Evolutionary conservation across 1,284 basidiomycete genomes (phyloP), one percentile per base, ranked within the genome.

Genomic region (Ustilago trichophora): DNA sequence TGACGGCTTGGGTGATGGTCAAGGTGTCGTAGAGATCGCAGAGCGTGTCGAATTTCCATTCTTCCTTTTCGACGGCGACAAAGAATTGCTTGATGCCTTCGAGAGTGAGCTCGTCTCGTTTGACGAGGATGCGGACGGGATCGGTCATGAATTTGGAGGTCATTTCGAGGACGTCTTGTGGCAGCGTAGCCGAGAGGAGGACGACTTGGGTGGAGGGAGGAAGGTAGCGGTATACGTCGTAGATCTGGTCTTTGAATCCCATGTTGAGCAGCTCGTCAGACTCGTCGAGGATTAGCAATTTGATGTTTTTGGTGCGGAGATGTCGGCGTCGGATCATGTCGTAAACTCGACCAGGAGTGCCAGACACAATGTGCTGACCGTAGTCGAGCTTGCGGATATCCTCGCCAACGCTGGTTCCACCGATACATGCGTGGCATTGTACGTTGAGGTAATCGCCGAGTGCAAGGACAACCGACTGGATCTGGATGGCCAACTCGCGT

Each of bases 71-170:
- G 54, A 98, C 95, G 24, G 95, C 95, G 37, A 99, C 93, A 84
- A 97, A 98, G 87, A 99, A 99, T 82, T 99, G 96, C 83, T 98
- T 98, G 86, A 99, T 99, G 21, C 96, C 95, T 83, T 99, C 96
- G 51, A 99, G 86, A 41, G 96, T 98, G 86, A 99, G 87, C 84
- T 99, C 96, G 82, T 99, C 96, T 89, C 95, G 93, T 86, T 98
- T 98, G 83, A 98, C 96, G 66, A 98, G 89, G 80, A 99, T 98
- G 50, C 95, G 90, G 76, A 98, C 92, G 19, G 93, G 93, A 82
- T 99, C 95, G 43, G 93, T 97, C 96, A 98, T 99, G 86, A 98
- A 99, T 85, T 98, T 98, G 47, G 92, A 97, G 19, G 96, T 98
- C 92, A 99, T 97, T 85, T 99, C 96, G 79, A 98, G 84, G 21